Base-by-base conservation (phyloP, 1,139 yeast genomes). In the Eremothecium cymbalariae region DNA sequence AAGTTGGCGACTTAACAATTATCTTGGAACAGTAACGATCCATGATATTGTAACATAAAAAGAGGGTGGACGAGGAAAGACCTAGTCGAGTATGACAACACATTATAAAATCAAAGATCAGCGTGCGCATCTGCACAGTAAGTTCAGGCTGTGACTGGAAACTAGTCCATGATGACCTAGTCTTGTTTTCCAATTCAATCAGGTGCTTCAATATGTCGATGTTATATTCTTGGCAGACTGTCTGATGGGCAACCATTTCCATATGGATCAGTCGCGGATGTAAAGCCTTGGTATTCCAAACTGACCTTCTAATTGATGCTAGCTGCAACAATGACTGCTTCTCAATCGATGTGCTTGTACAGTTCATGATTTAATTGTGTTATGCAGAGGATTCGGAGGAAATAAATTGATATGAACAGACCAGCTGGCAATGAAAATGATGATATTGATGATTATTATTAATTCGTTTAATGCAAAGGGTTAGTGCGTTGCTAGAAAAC, bases 1-100 rank as follows among this genome's bases (percentile, higher is more conserved):
- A 78, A 19, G 53, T 47, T 14, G 48, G 42, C 30, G 83, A 83
- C 62, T 82, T 83, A 25, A 88, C 94, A 28, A 85, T 77, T 47
- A 95, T 72, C 48, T 77, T 77, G 21, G 96, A 81, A 55, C 94
- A 79, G 63, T 90, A 90, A 43, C 96, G 74, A 59, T 90, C 97
- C 38, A 88, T 72, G 46, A 90, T 77, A 57, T 79, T 82, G 60
- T 86, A 72, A 34, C 94, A 79, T 39, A 83, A 67, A 49, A 82
- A 84, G 36, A 88, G 65, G 1, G 96, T 86, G 38, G 84, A 79
- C 2, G 86, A 77, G 38, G 78, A 80, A 38, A 90, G 67, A 42
- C 72, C 77, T 49, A 88, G 72, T 34, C 86, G 75, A 8, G 77
- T 65, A 55, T 90, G 97, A 45, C 90, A 74, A 57, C 88, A 95